These are phyloP conservation scores for Anethum foeniculum DNA, from an alignment of 140 eudicot species.

Conservation along the genomic window DNA sequence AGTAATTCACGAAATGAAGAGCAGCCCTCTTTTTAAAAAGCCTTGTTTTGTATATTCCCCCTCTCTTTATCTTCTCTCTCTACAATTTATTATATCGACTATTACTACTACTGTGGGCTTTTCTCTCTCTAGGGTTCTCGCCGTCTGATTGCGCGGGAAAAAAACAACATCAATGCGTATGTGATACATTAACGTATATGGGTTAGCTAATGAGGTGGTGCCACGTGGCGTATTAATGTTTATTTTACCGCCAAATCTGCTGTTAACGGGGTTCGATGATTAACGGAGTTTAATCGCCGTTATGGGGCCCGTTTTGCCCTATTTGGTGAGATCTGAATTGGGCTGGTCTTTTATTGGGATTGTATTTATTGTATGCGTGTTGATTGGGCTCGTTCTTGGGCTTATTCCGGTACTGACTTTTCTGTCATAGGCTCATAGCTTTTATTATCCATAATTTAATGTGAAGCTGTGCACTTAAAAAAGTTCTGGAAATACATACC, in stretches of 20 bases:
- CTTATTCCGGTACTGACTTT: no score
- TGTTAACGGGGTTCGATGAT: constrained; percentile 3
- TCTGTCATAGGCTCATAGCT: no score
- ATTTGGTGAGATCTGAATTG: neutral
- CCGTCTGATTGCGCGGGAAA: constrained; percentile 18
- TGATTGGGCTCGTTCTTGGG: neutral
- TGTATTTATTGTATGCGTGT: neutral
- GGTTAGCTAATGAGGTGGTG: neutral
- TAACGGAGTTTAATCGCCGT: neutral
- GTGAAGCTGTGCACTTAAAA: no score
- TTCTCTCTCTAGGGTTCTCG: constrained; percentile 12
- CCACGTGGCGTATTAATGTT: neutral
- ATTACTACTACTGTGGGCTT: neutral
- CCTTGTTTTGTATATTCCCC: neutral
- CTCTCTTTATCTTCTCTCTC: neutral
- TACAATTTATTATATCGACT: neutral
- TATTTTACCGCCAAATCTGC: constrained; percentile 13
- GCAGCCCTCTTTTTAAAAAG: neutral
- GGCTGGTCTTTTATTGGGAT: neutral
- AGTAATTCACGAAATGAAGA: neutral
- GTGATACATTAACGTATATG: neutral
- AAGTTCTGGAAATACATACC: no score
- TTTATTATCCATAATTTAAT: no score
- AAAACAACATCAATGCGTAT: neutral
- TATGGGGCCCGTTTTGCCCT: neutral